phyloP scores from a whole-genome alignment of 345 rosid genomes.

The Litchi chinensis region DNA sequence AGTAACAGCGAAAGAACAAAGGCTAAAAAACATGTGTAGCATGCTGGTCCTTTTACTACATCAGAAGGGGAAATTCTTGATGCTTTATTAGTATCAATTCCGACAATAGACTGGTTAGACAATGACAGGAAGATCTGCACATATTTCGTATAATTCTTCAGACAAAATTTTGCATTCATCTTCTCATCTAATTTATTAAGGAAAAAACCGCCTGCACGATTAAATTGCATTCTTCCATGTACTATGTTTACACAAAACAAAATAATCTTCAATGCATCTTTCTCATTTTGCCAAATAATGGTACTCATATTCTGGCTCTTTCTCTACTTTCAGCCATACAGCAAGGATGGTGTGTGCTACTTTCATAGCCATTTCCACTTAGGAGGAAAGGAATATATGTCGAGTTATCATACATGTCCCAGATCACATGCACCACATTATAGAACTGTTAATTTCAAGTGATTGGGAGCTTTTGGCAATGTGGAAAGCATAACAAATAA shows the following conservation, averaged over 20 bases:
- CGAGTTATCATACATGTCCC: neutral
- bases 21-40: neutral
- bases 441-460: too few relatives aligned
- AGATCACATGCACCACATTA: neutral
- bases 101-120: neutral
- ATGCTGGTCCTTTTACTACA: neutral
- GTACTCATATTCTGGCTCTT: neutral
- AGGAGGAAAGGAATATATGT: neutral
- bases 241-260: neutral
- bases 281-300: neutral
- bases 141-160: neutral
- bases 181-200: neutral
- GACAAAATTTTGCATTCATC: neutral
- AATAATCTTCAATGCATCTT: neutral
- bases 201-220: neutral
- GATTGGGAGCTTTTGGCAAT: neutral
- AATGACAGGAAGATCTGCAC: too few relatives aligned
- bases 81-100: neutral
- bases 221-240: neutral
- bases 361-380: neutral
- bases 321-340: neutral
- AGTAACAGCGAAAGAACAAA: neutral
- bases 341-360: neutral
- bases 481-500: neutral
- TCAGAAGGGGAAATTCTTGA: neutral